Conservation (phyloP, 164 flowering plant species). For the Tetracentron sinense region DNA sequence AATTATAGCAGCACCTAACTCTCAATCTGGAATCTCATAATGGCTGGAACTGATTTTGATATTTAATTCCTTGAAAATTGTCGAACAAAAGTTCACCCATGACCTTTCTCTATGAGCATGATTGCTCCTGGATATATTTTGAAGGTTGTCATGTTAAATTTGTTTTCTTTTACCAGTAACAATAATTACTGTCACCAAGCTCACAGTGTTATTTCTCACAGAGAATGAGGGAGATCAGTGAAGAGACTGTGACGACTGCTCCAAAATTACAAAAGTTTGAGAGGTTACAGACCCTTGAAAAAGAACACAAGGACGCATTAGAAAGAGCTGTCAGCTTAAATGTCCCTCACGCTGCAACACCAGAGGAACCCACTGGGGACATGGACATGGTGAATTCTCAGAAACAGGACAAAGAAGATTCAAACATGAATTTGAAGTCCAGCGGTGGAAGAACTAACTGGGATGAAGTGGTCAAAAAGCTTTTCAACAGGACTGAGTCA, state of each 20-base stretch:
- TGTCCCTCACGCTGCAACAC: constrained; percentile 50
- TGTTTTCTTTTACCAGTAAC: too few relatives aligned
- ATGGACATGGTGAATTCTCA: constrained; percentile 12
- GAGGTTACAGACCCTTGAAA: constrained; percentile 45
- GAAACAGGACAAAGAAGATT: constrained; percentile 10
- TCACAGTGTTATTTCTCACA: constrained; percentile 7
- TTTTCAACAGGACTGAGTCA: constrained; percentile 34
- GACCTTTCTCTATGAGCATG: background rate
- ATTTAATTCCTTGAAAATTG: background rate
- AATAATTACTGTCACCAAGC: background rate
- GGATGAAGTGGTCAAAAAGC: constrained; percentile 47
- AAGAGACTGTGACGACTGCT: constrained; percentile 37
- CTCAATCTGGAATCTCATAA: background rate
- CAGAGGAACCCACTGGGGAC: constrained; percentile 12
- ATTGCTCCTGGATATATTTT: background rate
- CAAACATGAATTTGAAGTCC: constrained; percentile 12
- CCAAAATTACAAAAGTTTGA: constrained; percentile 48
- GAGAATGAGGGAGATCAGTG: constrained; percentile 36
- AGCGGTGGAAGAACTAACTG: constrained; percentile 30
- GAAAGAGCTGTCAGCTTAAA: constrained; percentile 63
- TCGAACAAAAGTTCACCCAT: background rate
- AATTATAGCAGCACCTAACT: too few relatives aligned
- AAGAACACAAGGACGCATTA: constrained; percentile 67
- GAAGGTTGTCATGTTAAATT: background rate
- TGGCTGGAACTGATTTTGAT: background rate